Evolutionary conservation across 768 basidiomycete species (phyloP).

Genomic region (Pleurotus ostreatus): DNA sequence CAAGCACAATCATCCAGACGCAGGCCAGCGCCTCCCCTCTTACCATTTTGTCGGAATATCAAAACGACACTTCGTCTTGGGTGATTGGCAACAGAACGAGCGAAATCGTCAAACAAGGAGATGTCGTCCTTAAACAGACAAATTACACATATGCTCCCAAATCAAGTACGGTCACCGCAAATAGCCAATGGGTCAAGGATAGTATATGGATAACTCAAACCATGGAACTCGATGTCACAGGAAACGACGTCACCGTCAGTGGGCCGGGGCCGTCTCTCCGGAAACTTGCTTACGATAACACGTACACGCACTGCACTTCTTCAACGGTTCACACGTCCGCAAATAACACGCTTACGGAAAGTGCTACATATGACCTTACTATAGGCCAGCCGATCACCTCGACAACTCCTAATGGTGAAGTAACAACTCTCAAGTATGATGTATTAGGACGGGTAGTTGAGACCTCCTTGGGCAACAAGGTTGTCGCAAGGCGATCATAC

Average conservation of each 20-base stretch:
- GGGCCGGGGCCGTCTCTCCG: not conserved
- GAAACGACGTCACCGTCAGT: not conserved
- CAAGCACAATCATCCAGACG: not conserved
- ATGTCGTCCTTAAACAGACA: not conserved
- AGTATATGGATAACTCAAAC: not conserved
- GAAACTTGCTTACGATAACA: not conserved
- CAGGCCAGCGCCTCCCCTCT: not conserved
- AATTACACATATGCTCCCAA: not conserved
- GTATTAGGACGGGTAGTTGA: not conserved
- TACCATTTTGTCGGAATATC: not conserved
- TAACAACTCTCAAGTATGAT: not conserved
- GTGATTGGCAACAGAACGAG: not conserved
- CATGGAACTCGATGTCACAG: not conserved
- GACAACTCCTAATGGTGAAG: conserved; percentile 1
- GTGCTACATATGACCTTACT: not conserved
- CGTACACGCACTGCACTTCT: not conserved
- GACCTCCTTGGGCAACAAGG: not conserved
- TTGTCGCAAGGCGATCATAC: not conserved
- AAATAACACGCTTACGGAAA: not conserved
- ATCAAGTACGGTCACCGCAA: not conserved
- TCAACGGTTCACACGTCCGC: not conserved
- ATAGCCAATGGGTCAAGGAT: not conserved
- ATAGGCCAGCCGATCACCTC: not conserved
- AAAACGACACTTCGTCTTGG: conserved; percentile 1
- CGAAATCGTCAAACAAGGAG: not conserved